Evolutionary conservation across 108 stramenopile species (phyloP).

Genomic region (Craspedostauros australis): DNA sequence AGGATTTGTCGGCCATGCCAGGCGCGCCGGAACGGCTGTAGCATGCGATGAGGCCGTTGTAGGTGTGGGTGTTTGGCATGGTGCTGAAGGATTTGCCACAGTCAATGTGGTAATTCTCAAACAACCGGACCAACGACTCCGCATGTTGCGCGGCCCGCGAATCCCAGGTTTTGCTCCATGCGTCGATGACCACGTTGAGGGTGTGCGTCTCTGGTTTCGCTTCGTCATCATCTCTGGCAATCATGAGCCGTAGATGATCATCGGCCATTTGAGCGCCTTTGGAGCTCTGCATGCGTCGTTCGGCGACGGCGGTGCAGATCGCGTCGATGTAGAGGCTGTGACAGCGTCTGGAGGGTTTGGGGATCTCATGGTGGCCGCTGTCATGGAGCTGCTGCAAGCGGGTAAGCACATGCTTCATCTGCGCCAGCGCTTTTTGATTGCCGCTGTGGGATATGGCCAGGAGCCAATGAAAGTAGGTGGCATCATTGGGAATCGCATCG

Average conservation of each 20-base stretch:
- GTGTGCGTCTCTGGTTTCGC: conserved; percentile 8
- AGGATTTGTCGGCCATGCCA: conserved; percentile 11
- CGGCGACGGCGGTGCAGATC: conserved; percentile 2
- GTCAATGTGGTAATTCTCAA: not conserved
- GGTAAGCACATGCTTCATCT: conserved; percentile 3
- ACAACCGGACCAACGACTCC: conserved; percentile 7
- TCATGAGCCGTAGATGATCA: conserved; percentile 9
- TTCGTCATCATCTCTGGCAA: not conserved
- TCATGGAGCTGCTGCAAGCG: conserved; percentile 18
- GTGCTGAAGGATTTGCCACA: not conserved
- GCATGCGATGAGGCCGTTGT: conserved; percentile 22
- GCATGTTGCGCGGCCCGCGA: conserved; percentile 6
- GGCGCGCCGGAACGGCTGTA: conserved; percentile 13
- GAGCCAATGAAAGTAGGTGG: conserved; percentile 8
- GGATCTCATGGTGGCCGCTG: conserved; percentile 11
- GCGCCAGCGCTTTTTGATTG: conserved; percentile 1
- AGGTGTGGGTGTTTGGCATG: conserved; percentile 15
- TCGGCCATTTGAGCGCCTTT: conserved; percentile 11
- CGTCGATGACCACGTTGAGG: conserved; percentile 12
- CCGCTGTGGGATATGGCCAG: conserved; percentile 9
- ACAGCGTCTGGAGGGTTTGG: conserved; percentile 9
- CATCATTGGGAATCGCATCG: conserved; percentile 6
- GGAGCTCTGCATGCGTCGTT: not conserved
- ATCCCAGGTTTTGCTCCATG: conserved; percentile 17
- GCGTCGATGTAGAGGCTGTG: conserved; percentile 17